Percentiles rank a stretch among this genome's conserved stretches.
Evolutionary conservation across 306 rosid species (phyloP).

Genomic region (Prunus mume): DNA sequence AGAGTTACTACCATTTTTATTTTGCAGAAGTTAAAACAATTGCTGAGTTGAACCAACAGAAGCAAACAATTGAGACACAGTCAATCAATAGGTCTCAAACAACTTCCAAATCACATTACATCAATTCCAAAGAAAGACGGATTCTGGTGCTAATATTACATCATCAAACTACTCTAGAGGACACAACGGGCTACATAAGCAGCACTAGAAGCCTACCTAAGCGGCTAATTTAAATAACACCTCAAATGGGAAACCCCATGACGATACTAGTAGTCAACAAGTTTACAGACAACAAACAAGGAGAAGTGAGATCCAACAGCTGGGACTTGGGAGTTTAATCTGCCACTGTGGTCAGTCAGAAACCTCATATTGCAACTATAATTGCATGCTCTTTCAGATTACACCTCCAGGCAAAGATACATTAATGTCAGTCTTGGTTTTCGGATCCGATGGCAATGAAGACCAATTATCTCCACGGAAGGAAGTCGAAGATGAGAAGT

Average conservation of each 20-base stretch:
- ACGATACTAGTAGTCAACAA: slow-evolving; percentile 27
- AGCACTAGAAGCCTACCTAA: slow-evolving; percentile 36
- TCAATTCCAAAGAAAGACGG: slow-evolving; percentile 33
- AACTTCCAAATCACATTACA: slow-evolving; percentile 36
- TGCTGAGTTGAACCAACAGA: slow-evolving; percentile 6
- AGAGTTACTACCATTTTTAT: neutral
- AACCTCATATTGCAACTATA: slow-evolving; percentile 22
- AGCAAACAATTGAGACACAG: neutral
- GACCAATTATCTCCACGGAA: slow-evolving; percentile 75
- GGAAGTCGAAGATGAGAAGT: slow-evolving; percentile 45
- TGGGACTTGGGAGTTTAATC: slow-evolving; percentile 29
- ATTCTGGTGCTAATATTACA: slow-evolving; percentile 38
- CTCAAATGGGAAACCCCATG: slow-evolving; percentile 25
- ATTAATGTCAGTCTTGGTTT: slow-evolving; percentile 65
- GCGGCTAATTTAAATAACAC: slow-evolving; percentile 37
- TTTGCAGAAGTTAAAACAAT: neutral
- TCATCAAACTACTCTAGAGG: slow-evolving; percentile 46
- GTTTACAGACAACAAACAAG: slow-evolving; percentile 46
- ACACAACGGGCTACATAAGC: slow-evolving; percentile 26
- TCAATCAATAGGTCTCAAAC: slow-evolving; percentile 6
- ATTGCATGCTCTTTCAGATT: slow-evolving; percentile 1
- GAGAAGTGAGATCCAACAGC: slow-evolving; percentile 22
- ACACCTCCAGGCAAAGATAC: slow-evolving; percentile 62
- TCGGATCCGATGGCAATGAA: slow-evolving; percentile 52
- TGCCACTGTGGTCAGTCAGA: slow-evolving; percentile 38